Evolutionary conservation across 768 basidiomycete species (phyloP).

Genomic region (Mrakia gelida): DNA sequence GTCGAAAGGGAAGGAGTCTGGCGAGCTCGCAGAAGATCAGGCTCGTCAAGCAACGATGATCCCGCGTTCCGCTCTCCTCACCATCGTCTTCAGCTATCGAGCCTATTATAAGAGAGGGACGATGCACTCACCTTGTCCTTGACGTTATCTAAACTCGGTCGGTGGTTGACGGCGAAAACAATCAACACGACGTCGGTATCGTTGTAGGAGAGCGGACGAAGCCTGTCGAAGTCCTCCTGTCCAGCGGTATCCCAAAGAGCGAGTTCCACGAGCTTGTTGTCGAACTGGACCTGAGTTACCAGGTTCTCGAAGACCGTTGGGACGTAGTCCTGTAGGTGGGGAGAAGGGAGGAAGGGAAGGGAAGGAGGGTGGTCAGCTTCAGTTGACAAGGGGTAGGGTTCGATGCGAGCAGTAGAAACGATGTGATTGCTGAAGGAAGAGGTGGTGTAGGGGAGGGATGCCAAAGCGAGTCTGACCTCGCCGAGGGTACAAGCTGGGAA

Average conservation of each 20-base stretch:
- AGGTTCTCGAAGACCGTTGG: conserved; percentile 25
- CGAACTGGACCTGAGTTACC: conserved; percentile 65
- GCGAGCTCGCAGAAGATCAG: neutral
- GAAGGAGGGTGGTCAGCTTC: neutral
- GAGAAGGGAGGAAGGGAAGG: neutral
- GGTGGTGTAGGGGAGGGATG: no score
- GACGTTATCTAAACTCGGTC: conserved; percentile 45
- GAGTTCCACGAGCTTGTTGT: conserved; percentile 83
- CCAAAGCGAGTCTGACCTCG: no score
- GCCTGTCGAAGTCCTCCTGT: conserved; percentile 72
- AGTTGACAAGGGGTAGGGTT: neutral
- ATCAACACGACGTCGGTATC: conserved; percentile 47
- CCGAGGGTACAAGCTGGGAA: no score
- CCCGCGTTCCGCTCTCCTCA: no score
- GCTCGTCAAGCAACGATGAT: no score
- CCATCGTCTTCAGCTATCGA: no score
- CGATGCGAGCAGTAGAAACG: neutral
- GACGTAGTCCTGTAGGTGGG: conserved; percentile 66
- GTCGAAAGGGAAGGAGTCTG: neutral
- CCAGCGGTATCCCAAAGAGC: conserved; percentile 99
- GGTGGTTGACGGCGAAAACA: conserved; percentile 45
- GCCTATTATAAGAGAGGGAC: neutral
- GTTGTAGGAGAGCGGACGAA: conserved; percentile 45
- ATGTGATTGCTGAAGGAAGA: no score
- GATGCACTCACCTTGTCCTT: conserved; percentile 43